Conservation (phyloP, 2,329 filamentous ascomycete species). For the Pyrenochaeta sp. region DNA sequence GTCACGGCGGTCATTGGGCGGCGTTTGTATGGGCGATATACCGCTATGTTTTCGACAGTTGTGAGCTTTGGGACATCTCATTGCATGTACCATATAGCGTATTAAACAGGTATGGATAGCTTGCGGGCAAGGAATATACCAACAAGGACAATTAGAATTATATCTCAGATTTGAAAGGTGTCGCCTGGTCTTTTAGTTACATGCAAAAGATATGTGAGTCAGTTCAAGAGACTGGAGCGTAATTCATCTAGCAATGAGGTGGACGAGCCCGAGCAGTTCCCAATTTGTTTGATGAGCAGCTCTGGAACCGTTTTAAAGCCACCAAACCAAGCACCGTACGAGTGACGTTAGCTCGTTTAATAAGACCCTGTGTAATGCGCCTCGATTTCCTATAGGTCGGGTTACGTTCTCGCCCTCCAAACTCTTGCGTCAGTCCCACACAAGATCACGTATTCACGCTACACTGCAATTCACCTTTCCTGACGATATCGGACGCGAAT, state of each 20-base stretch:
- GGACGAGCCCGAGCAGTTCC: neutral
- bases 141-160: constrained; percentile 6
- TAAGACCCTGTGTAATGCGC: constrained; percentile 1
- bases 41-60: constrained; percentile 8
- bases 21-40: constrained; percentile 33
- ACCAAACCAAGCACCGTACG: neutral
- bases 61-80: neutral
- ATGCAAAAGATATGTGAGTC: too few species aligned
- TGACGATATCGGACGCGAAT: neutral
- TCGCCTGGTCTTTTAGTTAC: too few species aligned
- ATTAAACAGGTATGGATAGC: neutral
- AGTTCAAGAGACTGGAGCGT: too few species aligned
- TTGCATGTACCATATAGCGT: constrained; percentile 13
- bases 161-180: constrained; percentile 1
- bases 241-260: too few species aligned
- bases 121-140: constrained; percentile 17
- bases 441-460: constrained; percentile 17
- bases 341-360: constrained; percentile 2
- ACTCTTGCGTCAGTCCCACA: constrained; percentile 20
- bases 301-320: neutral
- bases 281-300: neutral
- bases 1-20: constrained; percentile 39
- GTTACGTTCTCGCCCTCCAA: neutral
- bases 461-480: neutral
- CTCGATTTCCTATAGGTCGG: constrained; percentile 3